Evolutionary conservation across 2,329 filamentous ascomycete genomes (phyloP).

Genomic region (Rugonectria rugulosa): DNA sequence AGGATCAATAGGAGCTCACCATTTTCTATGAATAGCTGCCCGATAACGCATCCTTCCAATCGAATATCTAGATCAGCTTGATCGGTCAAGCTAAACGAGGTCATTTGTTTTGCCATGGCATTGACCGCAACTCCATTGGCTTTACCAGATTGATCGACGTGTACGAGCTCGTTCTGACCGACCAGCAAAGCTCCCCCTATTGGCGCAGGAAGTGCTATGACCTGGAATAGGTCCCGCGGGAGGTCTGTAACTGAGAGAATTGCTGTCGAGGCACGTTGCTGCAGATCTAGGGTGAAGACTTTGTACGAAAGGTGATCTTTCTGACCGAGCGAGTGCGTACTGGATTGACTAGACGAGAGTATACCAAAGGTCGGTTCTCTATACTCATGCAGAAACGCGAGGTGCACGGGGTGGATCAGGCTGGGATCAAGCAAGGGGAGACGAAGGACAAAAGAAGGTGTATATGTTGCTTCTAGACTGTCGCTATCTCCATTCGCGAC

Average conservation of each 20-base stretch:
- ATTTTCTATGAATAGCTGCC: slow-evolving; percentile 76
- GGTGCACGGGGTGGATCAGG: slow-evolving; percentile 86
- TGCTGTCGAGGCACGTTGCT: slow-evolving; percentile 91
- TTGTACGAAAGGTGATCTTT: slow-evolving; percentile 90
- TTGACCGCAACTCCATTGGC: slow-evolving; percentile 93
- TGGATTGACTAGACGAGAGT: slow-evolving; percentile 77
- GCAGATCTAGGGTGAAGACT: slow-evolving; percentile 93
- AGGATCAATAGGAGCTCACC: slow-evolving; percentile 88
- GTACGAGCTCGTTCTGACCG: slow-evolving; percentile 89
- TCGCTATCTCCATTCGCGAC: slow-evolving; percentile 46
- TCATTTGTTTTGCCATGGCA: slow-evolving; percentile 82
- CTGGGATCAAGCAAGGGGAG: slow-evolving; percentile 87
- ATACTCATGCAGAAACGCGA: slow-evolving; percentile 95
- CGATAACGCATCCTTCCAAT: slow-evolving; percentile 81
- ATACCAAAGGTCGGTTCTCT: slow-evolving; percentile 97
- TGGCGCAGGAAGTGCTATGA: slow-evolving; percentile 83
- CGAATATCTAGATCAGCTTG: slow-evolving; percentile 82
- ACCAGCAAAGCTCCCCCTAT: slow-evolving; percentile 89
- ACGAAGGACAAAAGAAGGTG: slow-evolving; percentile 90
- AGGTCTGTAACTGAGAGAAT: slow-evolving; percentile 86
- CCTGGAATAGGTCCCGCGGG: slow-evolving; percentile 84
- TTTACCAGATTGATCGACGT: slow-evolving; percentile 95
- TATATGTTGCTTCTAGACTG: slow-evolving; percentile 73
- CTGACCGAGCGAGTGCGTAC: slow-evolving; percentile 80
- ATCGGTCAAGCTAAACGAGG: slow-evolving; percentile 84